Evolutionary conservation across 2,329 filamentous ascomycete species (phyloP).

Genomic region (Stromatinia cepivora): DNA sequence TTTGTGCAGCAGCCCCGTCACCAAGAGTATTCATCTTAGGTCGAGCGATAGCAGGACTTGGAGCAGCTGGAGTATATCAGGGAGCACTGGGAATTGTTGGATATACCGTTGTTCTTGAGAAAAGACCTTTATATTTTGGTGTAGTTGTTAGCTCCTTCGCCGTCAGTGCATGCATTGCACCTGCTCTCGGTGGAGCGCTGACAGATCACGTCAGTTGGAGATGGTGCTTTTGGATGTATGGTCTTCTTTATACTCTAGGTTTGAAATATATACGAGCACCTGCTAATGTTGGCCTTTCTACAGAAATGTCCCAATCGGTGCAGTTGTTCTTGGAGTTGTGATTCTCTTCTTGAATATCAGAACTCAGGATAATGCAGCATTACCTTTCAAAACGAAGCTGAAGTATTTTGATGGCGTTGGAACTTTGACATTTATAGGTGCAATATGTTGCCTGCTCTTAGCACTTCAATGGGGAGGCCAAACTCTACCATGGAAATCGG

Average conservation of each 20-base stretch:
- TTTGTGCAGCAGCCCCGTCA: slow-evolving; percentile 49
- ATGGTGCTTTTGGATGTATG: slow-evolving; percentile 42
- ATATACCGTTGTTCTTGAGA: slow-evolving; percentile 43
- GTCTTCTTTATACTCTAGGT: no score
- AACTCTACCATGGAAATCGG: slow-evolving; percentile 42
- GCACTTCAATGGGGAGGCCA: slow-evolving; percentile 46
- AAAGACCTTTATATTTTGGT: slow-evolving; percentile 21
- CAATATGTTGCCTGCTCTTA: slow-evolving; percentile 43
- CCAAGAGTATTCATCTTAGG: slow-evolving; percentile 50
- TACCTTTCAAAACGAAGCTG: slow-evolving; percentile 29
- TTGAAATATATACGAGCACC: no score
- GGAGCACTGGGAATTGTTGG: slow-evolving; percentile 53
- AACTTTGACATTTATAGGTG: slow-evolving; percentile 41
- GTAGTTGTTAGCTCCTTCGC: slow-evolving; percentile 24
- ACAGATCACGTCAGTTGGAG: slow-evolving; percentile 50
- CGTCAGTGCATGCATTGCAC: slow-evolving; percentile 45
- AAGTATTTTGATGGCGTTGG: slow-evolving; percentile 42
- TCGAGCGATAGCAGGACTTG: slow-evolving; percentile 51
- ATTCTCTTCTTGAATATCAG: slow-evolving; percentile 47
- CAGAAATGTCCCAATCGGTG: slow-evolving; percentile 39
- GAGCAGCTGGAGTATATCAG: slow-evolving; percentile 50
- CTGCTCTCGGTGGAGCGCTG: slow-evolving; percentile 61
- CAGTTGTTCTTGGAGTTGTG: slow-evolving; percentile 41
- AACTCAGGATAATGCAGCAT: slow-evolving; percentile 35
- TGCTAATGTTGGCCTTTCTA: no score